Conservation (phyloP, 1,284 basidiomycete genomes). For the Coniferiporia weirii region DNA sequence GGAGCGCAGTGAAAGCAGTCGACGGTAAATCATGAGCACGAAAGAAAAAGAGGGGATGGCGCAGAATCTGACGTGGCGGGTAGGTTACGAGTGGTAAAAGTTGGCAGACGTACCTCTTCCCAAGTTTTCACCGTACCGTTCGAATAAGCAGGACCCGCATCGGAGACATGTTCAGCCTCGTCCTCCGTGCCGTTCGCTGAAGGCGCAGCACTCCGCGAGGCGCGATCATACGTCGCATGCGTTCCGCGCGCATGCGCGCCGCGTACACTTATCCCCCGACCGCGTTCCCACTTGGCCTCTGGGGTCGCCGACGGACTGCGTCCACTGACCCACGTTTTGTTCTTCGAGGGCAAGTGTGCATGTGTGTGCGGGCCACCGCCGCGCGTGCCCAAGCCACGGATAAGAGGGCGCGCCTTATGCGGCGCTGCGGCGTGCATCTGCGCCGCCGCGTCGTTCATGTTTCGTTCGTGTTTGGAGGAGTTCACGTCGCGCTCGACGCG, state of each 20-base stretch:
- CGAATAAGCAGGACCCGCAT: constrained; percentile 30
- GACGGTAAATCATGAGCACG: neutral
- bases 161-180: constrained; percentile 27
- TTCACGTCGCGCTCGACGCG: neutral
- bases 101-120: constrained; percentile 49
- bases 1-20: constrained; percentile 23
- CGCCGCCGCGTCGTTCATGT: constrained; percentile 9
- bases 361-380: neutral
- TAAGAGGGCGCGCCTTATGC: neutral
- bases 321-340: constrained; percentile 51
- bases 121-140: constrained; percentile 63
- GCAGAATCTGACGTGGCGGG: neutral
- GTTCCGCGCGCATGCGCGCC: constrained; percentile 30
- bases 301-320: constrained; percentile 25
- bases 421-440: neutral
- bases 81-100: neutral
- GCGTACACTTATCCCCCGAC: constrained; percentile 32
- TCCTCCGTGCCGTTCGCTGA: constrained; percentile 27
- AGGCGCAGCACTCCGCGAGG: constrained; percentile 25
- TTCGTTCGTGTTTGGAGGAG: neutral
- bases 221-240: constrained; percentile 22
- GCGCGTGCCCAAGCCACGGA: constrained; percentile 5
- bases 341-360: constrained; percentile 28
- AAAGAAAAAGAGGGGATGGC: neutral
- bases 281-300: constrained; percentile 51